Conservation (phyloP, 495 filamentous ascomycete species). For the Penicilliopsis zonata region DNA sequence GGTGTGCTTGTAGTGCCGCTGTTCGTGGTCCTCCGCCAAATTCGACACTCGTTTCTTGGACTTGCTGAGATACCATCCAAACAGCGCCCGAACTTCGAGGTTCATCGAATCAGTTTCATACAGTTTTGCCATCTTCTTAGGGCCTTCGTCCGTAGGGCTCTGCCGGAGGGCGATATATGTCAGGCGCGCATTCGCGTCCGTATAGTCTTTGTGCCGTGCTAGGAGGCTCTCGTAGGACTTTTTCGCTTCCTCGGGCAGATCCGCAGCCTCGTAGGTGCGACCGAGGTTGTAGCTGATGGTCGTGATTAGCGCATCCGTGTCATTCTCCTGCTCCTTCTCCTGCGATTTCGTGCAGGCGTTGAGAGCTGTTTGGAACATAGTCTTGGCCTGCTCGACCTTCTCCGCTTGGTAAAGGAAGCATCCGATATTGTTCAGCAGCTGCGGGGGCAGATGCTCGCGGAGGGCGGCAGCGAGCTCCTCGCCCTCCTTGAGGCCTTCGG, state of each 20-base stretch:
- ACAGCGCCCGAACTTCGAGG: slow-evolving; percentile 81
- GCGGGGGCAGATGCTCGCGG: slow-evolving; percentile 68
- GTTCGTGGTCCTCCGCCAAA: slow-evolving; percentile 78
- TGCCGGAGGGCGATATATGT: slow-evolving; percentile 84
- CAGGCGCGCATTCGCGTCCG: slow-evolving; percentile 74
- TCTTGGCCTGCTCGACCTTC: slow-evolving; percentile 66
- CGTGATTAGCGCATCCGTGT: slow-evolving; percentile 81
- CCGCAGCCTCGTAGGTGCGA: slow-evolving; percentile 84
- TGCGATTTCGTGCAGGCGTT: slow-evolving; percentile 69
- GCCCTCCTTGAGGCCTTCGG: slow-evolving; percentile 52
- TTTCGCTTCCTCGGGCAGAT: slow-evolving; percentile 68
- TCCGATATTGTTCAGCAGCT: slow-evolving; percentile 93
- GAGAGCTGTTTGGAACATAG: slow-evolving; percentile 78
- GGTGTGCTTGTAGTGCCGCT: slow-evolving; percentile 91
- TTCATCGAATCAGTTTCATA: slow-evolving; percentile 69
- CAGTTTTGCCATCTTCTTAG: slow-evolving; percentile 68
- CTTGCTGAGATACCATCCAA: slow-evolving; percentile 86
- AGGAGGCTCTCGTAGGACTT: slow-evolving; percentile 78
- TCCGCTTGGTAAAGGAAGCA: slow-evolving; percentile 86
- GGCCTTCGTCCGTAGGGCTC: slow-evolving; percentile 72
- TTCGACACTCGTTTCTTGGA: slow-evolving; percentile 70
- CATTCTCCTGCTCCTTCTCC: slow-evolving; percentile 45
- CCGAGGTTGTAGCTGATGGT: slow-evolving; percentile 93
- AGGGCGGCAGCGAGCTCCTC: slow-evolving; percentile 45
- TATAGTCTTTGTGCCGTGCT: slow-evolving; percentile 76